Conservation (phyloP, 2,329 filamentous ascomycete species). For the Hymenoscyphus fraxineus region DNA sequence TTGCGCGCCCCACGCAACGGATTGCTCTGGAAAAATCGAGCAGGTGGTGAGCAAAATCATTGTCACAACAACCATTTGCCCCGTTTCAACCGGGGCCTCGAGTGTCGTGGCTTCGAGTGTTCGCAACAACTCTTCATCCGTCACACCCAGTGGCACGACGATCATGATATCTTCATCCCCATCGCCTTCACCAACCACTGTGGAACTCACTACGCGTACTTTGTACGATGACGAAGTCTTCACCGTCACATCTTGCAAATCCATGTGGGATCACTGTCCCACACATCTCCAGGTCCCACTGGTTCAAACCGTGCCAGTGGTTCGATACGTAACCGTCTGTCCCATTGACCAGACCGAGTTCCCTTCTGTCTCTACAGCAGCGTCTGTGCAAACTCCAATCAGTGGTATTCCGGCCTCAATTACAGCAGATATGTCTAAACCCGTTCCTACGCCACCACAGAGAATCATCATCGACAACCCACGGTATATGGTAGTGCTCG, state of each 20-base stretch:
- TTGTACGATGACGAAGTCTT: constrained; percentile 39
- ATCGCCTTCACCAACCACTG: background rate
- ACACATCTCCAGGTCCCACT: too few relatives aligned
- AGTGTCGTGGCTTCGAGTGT: too few relatives aligned
- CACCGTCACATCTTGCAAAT: constrained; percentile 48
- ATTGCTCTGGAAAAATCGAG: constrained; percentile 45
- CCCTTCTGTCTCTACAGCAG: too few relatives aligned
- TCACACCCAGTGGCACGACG: background rate
- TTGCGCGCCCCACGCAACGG: constrained; percentile 42
- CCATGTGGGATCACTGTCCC: constrained; percentile 23
- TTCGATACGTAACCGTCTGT: too few relatives aligned
- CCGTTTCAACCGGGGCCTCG: background rate
- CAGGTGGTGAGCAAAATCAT: constrained; percentile 19
- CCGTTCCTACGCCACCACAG: too few relatives aligned
- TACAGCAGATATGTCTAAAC: too few relatives aligned
- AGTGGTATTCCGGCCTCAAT: too few relatives aligned
- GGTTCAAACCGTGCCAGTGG: too few relatives aligned
- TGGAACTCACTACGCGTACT: background rate
- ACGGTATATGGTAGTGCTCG: too few relatives aligned
- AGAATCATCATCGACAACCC: too few relatives aligned
- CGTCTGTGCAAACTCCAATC: too few relatives aligned
- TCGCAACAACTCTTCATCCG: background rate
- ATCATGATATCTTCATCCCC: background rate
- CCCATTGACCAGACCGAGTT: too few relatives aligned
- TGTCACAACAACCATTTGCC: constrained; percentile 18